A percentile compares a stretch with the other conserved stretches of the same genome.
phyloP scores from a whole-genome alignment of 2,329 filamentous ascomycete species.

The Didymella sp. region DNA sequence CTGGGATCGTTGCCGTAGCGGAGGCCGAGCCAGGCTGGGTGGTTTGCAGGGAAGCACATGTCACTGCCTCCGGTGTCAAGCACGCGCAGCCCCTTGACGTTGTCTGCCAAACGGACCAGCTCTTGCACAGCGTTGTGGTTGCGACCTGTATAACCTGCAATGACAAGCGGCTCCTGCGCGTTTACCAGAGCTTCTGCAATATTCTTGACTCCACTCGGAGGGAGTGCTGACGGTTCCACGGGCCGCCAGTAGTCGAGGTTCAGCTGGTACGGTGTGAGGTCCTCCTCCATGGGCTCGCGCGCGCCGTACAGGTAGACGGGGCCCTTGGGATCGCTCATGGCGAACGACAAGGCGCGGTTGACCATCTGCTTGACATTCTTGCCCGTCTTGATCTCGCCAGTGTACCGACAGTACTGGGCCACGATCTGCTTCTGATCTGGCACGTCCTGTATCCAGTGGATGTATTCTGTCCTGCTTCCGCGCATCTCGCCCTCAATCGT shows the following conservation, averaged over 20 bases:
- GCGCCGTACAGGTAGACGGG: constrained; percentile 82
- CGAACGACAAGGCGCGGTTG: constrained; percentile 82
- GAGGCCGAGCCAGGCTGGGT: constrained; percentile 67
- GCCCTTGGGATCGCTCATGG: constrained; percentile 76
- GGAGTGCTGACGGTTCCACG: constrained; percentile 70
- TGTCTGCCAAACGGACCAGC: constrained; percentile 71
- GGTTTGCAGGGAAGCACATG: constrained; percentile 73
- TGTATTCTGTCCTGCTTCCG: constrained; percentile 76
- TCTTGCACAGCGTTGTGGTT: constrained; percentile 68
- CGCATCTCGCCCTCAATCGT: constrained; percentile 79
- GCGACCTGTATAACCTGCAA: constrained; percentile 75
- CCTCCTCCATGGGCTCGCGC: constrained; percentile 82
- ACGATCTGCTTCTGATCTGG: constrained; percentile 83
- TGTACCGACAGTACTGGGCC: constrained; percentile 83
- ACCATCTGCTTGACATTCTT: constrained; percentile 90
- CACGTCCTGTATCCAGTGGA: constrained; percentile 86
- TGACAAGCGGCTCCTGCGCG: constrained; percentile 71
- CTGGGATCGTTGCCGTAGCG: constrained; percentile 75
- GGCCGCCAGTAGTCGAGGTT: constrained; percentile 74
- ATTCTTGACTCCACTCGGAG: constrained; percentile 59
- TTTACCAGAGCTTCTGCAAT: constrained; percentile 69
- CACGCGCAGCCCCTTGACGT: constrained; percentile 72
- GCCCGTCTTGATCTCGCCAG: constrained; percentile 82
- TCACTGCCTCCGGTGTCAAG: constrained; percentile 79
- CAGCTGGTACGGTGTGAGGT: constrained; percentile 67